Percentiles rank a stretch among this genome's conserved stretches.
Evolutionary conservation across 106 monocot genomes (phyloP).

Genomic region (Gastrodia elata): DNA sequence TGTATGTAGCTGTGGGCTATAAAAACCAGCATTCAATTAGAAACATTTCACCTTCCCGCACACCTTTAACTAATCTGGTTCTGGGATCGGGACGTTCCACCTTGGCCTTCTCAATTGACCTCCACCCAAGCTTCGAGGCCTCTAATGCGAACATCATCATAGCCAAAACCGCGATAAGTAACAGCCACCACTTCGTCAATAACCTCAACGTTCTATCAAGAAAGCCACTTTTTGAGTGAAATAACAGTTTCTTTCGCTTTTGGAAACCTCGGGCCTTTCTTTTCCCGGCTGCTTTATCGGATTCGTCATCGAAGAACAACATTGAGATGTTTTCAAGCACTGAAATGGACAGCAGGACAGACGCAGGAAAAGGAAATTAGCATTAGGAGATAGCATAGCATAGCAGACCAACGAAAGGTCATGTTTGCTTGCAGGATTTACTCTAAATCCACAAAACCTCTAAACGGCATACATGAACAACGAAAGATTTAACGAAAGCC

Average conservation of each 20-base stretch:
- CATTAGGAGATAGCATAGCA: no score
- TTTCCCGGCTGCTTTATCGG: slow-evolving; percentile 32
- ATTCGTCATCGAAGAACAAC: slow-evolving; percentile 67
- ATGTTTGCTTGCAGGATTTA: no score
- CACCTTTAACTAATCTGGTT: slow-evolving; percentile 44
- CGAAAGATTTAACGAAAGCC: no score
- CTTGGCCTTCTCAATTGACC: background rate
- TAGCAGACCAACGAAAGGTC: no score
- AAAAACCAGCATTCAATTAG: background rate
- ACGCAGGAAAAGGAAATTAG: background rate
- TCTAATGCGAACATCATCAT: slow-evolving; percentile 42
- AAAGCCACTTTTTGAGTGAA: background rate
- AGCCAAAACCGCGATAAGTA: slow-evolving; percentile 46
- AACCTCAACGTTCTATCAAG: slow-evolving; percentile 18
- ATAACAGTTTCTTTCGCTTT: slow-evolving; percentile 27
- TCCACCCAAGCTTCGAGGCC: slow-evolving; percentile 20
- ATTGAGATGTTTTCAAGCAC: slow-evolving; percentile 46
- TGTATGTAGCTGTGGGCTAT: background rate
- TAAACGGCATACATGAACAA: no score
- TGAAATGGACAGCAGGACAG: slow-evolving; percentile 10
- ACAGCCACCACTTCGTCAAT: slow-evolving; percentile 52
- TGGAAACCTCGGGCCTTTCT: slow-evolving; percentile 30
- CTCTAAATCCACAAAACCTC: no score
- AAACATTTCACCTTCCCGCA: slow-evolving; percentile 47
- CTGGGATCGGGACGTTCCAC: slow-evolving; percentile 31